A percentile compares a stretch with the other conserved stretches of the same genome.
These are phyloP conservation scores for Amauroascus verrucosus DNA, from an alignment of 2,329 filamentous ascomycete genomes.

Conservation along the genomic window DNA sequence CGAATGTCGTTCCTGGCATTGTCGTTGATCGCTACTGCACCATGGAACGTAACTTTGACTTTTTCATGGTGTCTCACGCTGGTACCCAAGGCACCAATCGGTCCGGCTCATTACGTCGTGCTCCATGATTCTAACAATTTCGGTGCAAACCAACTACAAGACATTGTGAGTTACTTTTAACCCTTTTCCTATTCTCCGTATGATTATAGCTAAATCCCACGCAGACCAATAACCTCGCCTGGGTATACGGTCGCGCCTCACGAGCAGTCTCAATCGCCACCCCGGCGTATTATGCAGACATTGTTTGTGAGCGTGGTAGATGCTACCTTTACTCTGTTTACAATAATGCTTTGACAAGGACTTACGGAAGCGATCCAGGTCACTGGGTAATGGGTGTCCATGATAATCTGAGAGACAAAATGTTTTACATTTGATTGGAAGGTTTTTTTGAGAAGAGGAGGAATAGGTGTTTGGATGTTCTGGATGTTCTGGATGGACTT, in stretches of 20 bases:
- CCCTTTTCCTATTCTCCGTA: conserved; percentile 21
- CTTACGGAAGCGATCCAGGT: conserved; percentile 39
- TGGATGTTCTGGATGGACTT: too few relatives aligned
- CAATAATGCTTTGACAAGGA: background rate
- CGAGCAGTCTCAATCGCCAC: conserved; percentile 79
- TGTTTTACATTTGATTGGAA: conserved; percentile 36
- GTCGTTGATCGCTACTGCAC: conserved; percentile 78
- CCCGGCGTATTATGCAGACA: conserved; percentile 81
- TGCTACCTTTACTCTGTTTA: conserved; percentile 46
- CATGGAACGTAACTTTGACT: conserved; percentile 63
- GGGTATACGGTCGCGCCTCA: conserved; percentile 72
- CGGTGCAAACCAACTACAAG: conserved; percentile 43
- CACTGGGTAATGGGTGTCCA: conserved; percentile 20
- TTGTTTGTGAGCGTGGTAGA: conserved; percentile 67
- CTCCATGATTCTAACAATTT: conserved; percentile 48
- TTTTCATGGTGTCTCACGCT: conserved; percentile 71
- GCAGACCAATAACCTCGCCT: conserved; percentile 51
- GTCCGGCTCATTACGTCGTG: conserved; percentile 73
- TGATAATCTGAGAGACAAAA: conserved; percentile 24
- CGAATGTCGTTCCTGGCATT: conserved; percentile 61
- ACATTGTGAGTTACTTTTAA: conserved; percentile 16
- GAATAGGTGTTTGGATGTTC: conserved; percentile 39
- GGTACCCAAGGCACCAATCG: conserved; percentile 74
- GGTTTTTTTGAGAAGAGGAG: conserved; percentile 52
- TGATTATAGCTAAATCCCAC: too few relatives aligned